Percentiles rank a stretch among this genome's conserved stretches.
Evolutionary conservation across 2,329 filamentous ascomycete genomes (phyloP).

Genomic region (Colletotrichum sp.): DNA sequence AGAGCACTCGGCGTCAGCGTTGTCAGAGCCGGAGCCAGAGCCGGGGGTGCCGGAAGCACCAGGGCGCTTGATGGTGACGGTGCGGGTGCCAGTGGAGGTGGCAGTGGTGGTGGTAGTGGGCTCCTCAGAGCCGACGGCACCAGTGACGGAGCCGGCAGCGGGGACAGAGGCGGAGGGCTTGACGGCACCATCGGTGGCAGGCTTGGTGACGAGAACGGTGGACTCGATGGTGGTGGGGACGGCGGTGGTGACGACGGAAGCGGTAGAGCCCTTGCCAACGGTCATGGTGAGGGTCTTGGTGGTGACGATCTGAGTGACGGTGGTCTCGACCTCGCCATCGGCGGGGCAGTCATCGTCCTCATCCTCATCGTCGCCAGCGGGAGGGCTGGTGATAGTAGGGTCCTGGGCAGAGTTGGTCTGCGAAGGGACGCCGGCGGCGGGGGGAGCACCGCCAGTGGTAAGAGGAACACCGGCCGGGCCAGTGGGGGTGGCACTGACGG

Average conservation of each 20-base stretch:
- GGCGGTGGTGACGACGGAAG: constrained; percentile 45
- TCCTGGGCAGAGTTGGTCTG: constrained; percentile 22
- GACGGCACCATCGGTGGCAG: not conserved
- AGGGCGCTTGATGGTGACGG: constrained; percentile 35
- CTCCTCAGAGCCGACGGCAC: constrained; percentile 24
- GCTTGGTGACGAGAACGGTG: constrained; percentile 35
- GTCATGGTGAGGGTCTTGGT: constrained; percentile 39
- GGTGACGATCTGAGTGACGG: constrained; percentile 32
- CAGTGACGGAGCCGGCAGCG: constrained; percentile 13
- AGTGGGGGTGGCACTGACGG: constrained; percentile 26
- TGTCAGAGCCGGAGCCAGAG: not conserved
- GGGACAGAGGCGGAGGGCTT: not conserved
- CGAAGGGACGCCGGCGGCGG: constrained; percentile 17
- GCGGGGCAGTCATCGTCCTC: constrained; percentile 19
- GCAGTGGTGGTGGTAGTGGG: constrained; percentile 42
- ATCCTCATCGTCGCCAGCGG: not conserved
- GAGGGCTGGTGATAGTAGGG: constrained; percentile 18
- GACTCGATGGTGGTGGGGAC: constrained; percentile 47
- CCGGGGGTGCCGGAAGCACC: not conserved
- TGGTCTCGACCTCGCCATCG: constrained; percentile 20
- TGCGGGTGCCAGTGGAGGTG: constrained; percentile 40
- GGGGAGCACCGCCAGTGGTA: constrained; percentile 38
- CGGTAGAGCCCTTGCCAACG: constrained; percentile 33
- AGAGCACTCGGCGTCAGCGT: constrained; percentile 14
- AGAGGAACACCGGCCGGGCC: constrained; percentile 26